These are phyloP conservation scores for Boletus tomentosulus DNA, from an alignment of 768 basidiomycete genomes.

Conservation along the genomic window DNA sequence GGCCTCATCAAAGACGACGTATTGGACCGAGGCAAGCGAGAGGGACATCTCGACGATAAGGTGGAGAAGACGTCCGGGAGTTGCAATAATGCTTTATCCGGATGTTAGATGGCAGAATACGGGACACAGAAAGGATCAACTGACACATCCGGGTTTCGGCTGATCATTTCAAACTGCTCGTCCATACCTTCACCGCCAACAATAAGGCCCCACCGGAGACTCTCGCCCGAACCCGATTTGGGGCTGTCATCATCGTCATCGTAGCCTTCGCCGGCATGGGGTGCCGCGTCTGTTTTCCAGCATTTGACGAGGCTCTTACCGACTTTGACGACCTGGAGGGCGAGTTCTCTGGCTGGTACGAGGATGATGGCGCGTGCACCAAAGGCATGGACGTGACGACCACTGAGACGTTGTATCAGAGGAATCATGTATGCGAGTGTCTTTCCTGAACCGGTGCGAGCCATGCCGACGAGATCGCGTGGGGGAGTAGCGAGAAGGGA, in stretches of 20 bases:
- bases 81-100: conserved; percentile 81
- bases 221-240: conserved; percentile 46
- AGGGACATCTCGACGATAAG: conserved; percentile 95
- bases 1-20: conserved; percentile 95
- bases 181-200: conserved; percentile 96
- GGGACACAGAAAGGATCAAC: conserved; percentile 30
- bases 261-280: conserved; percentile 70
- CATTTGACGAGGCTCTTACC: conserved; percentile 92
- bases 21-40: conserved; percentile 82
- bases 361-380: conserved; percentile 86
- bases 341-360: conserved; percentile 90
- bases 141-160: conserved; percentile 92
- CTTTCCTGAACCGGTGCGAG: conserved; percentile 96
- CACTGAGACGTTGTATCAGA: conserved; percentile 79
- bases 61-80: conserved; percentile 96
- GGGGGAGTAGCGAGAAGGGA: conserved; percentile 79
- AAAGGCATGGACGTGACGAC: conserved; percentile 72
- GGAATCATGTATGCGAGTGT: conserved; percentile 95
- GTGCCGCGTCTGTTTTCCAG: conserved; percentile 57
- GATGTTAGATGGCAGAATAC: conserved; percentile 9
- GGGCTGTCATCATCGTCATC: conserved; percentile 48
- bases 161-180: conserved; percentile 94
- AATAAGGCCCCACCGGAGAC: conserved; percentile 85
- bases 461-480: conserved; percentile 95
- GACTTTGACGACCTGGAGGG: conserved; percentile 88